A percentile compares a stretch with the other conserved stretches of the same genome.
phyloP scores from a whole-genome alignment of 2,329 filamentous ascomycete genomes.

The Fusarium goolgardi region DNA sequence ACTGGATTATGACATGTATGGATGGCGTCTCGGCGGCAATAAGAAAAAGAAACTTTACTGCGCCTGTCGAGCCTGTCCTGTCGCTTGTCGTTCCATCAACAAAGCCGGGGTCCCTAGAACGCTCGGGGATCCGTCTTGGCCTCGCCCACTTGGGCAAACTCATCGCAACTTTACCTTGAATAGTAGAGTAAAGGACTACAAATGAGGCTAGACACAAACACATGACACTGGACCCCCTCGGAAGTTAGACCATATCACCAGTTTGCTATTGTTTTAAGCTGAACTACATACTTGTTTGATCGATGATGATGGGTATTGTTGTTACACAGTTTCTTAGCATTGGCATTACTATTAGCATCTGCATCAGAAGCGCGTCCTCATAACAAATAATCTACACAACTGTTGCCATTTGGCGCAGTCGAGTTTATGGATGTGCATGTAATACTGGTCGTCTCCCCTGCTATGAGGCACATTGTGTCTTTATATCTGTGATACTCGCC shows the following conservation, averaged over 20 bases:
- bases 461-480: slow-evolving; percentile 5
- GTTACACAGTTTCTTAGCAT: background rate
- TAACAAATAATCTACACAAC: background rate
- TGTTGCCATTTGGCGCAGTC: slow-evolving; percentile 23
- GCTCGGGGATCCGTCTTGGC: slow-evolving; percentile 33
- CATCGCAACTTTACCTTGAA: slow-evolving; percentile 34
- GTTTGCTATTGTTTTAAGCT: background rate
- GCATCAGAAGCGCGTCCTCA: background rate
- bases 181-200: background rate
- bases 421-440: slow-evolving; percentile 8
- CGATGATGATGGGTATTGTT: background rate
- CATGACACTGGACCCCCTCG: slow-evolving; percentile 7
- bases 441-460: slow-evolving; percentile 6
- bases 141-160: slow-evolving; percentile 40
- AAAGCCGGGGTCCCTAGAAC: slow-evolving; percentile 28
- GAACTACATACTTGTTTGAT: slow-evolving; percentile 4
- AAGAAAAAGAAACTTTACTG: slow-evolving; percentile 11
- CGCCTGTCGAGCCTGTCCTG: slow-evolving; percentile 31
- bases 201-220: background rate
- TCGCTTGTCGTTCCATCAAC: slow-evolving; percentile 11
- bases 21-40: slow-evolving; percentile 38
- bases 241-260: background rate
- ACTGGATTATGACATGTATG: background rate
- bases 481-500: background rate
- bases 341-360: background rate